phyloP scores from a whole-genome alignment of 2,329 filamentous ascomycete genomes.

The Clonostachys rhizophaga region DNA sequence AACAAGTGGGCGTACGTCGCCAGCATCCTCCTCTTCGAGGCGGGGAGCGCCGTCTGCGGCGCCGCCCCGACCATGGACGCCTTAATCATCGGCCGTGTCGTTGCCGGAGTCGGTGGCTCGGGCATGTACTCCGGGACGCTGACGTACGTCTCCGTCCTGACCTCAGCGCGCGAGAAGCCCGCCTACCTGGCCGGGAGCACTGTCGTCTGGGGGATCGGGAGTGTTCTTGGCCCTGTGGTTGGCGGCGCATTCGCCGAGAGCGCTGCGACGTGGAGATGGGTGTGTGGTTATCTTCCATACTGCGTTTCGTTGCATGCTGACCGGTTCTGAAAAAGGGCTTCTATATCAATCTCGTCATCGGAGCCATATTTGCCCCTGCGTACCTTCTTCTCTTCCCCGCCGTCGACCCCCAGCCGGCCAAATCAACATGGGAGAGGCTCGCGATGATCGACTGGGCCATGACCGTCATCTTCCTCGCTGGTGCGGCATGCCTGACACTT shows the following conservation, averaged over 20 bases:
- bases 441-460: slow-evolving; percentile 34
- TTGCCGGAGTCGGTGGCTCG: slow-evolving; percentile 32
- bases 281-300: too few relatives aligned
- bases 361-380: slow-evolving; percentile 16
- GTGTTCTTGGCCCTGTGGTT: slow-evolving; percentile 33
- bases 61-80: slow-evolving; percentile 35
- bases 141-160: slow-evolving; percentile 14
- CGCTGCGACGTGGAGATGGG: neutral
- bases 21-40: slow-evolving; percentile 15
- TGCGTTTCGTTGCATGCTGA: too few relatives aligned
- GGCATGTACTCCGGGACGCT: slow-evolving; percentile 28
- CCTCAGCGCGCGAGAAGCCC: slow-evolving; percentile 12
- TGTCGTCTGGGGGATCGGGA: slow-evolving; percentile 29
- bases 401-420: slow-evolving; percentile 3
- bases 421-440: slow-evolving; percentile 15
- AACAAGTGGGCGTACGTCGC: slow-evolving; percentile 29
- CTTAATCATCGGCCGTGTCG: slow-evolving; percentile 37
- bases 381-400: slow-evolving; percentile 16
- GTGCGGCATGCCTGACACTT: slow-evolving; percentile 31
- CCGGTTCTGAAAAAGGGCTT: slow-evolving; percentile 15
- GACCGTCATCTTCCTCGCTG: slow-evolving; percentile 29
- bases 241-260: neutral
- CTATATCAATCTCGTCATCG: slow-evolving; percentile 49
- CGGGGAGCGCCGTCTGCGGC: slow-evolving; percentile 29
- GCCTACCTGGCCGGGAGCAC: slow-evolving; percentile 12